phyloP scores from a whole-genome alignment of 495 filamentous ascomycete species.

The Hypoxylon trugodes region DNA sequence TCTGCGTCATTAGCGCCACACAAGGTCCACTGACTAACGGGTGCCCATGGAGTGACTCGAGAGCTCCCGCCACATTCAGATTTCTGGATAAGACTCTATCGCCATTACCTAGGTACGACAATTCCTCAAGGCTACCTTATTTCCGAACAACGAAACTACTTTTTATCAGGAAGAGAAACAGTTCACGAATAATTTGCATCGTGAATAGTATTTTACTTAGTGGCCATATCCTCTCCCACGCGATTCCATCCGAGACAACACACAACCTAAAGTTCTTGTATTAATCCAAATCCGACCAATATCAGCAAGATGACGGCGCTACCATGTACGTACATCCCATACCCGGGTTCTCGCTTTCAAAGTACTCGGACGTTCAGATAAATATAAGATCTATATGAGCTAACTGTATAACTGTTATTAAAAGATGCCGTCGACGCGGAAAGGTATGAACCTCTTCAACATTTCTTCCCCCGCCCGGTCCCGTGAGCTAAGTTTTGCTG shows the following conservation, averaged over 20 bases:
- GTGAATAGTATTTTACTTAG: background rate
- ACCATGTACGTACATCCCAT: slow-evolving; percentile 68
- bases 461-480: background rate
- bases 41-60: slow-evolving; percentile 12
- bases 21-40: slow-evolving; percentile 23
- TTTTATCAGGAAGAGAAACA: slow-evolving; percentile 1
- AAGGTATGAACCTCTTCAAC: slow-evolving; percentile 66
- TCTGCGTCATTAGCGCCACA: slow-evolving; percentile 62
- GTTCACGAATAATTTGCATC: background rate
- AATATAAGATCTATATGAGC: slow-evolving; percentile 1
- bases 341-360: background rate
- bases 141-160: slow-evolving; percentile 50
- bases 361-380: too few species aligned
- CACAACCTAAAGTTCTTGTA: background rate
- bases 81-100: slow-evolving; percentile 24
- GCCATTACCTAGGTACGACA: slow-evolving; percentile 2
- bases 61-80: slow-evolving; percentile 53
- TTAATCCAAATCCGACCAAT: background rate
- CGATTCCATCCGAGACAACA: background rate
- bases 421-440: slow-evolving; percentile 97
- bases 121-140: slow-evolving; percentile 30
- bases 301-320: slow-evolving; percentile 67
- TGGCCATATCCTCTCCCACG: background rate
- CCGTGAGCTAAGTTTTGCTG: slow-evolving; percentile 13
- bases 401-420: slow-evolving; percentile 23